phyloP scores from a whole-genome alignment of 1,284 basidiomycete genomes.

The Fistulinella cinereoalba region DNA sequence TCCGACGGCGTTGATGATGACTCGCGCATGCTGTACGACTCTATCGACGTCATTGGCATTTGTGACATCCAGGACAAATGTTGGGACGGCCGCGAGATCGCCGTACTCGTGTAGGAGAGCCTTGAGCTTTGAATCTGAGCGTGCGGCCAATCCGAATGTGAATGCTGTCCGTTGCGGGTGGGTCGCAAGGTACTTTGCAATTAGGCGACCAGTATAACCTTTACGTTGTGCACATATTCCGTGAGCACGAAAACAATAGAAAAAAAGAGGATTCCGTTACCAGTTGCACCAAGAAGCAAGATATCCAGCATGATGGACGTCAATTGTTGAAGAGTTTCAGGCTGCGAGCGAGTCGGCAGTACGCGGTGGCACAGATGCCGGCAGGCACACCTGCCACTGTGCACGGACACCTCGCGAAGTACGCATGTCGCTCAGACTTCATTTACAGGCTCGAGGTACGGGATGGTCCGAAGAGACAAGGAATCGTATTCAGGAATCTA shows the following conservation, averaged over 20 bases:
- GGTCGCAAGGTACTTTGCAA: constrained; percentile 54
- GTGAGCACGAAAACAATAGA: constrained; percentile 5
- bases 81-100: constrained; percentile 39
- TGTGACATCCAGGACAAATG: constrained; percentile 53
- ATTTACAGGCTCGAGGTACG: constrained; percentile 1
- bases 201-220: constrained; percentile 66
- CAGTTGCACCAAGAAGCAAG: constrained; percentile 63
- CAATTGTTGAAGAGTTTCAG: constrained; percentile 4
- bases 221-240: constrained; percentile 1
- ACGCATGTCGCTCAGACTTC: constrained; percentile 11
- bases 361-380: constrained; percentile 4
- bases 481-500: constrained; percentile 13
- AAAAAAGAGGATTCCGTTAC: constrained; percentile 24
- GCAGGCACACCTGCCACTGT: constrained; percentile 4
- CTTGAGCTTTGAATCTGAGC: constrained; percentile 55
- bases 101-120: constrained; percentile 42
- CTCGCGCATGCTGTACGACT: constrained; percentile 51
- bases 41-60: constrained; percentile 46
- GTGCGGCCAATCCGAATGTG: constrained; percentile 57
- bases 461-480: neutral
- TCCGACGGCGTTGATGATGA: constrained; percentile 68
- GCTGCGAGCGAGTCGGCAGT: neutral
- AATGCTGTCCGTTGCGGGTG: constrained; percentile 62
- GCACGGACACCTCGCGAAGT: constrained; percentile 13
- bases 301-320: constrained; percentile 45